Evolutionary conservation across 1,284 basidiomycete genomes (phyloP), one percentile per base, ranked within the genome.

Genomic region (Pyrrhoderma noxium): DNA sequence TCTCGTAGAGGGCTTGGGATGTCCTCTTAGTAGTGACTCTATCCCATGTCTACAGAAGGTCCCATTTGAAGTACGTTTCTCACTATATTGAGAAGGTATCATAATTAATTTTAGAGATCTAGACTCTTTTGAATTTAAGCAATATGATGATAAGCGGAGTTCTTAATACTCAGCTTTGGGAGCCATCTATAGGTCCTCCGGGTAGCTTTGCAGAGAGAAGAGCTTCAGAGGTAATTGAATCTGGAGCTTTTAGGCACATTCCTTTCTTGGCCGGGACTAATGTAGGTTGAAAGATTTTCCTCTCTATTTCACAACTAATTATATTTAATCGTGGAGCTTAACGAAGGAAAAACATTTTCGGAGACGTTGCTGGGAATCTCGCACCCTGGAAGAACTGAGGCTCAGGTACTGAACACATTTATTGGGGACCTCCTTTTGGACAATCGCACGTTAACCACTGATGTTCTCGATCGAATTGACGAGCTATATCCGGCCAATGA

Each of bases 211-310:
- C 73, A 5, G 60, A 73, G 0, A 70, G 70, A 52, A 64, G 74
- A 31, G 75, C 78, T 1, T 82, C 79, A 0, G 56, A 61, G 9
- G 68, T 66, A 42, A 72, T 82, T 25, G 61, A 67, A 1, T 65
- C 68, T 3, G 78, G 77, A 2, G 65, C 77, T 23, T 81, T 80
- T 58, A 57, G 75, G 16, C 75, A 73, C 46, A 62, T 82, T 0
- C 79, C 80, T 2, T 75, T 74, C 55, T 61, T 83, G 0, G 74
- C 65, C 5, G 77, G 78, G 8, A 78, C 76, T 2, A 80, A 78
- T 55, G 77, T 77, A 39, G 36, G 72, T 42, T 19, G 13, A 8
- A 11, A 1, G 19, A 44, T 60, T 46, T 36, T 3, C 16, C 45
- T 11, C 19, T 45, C 13, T 22, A 27, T 5, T 41, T 38, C 41